These are phyloP conservation scores for Hypomyces rosellus DNA, from an alignment of 2,329 filamentous ascomycete species.

Conservation along the genomic window DNA sequence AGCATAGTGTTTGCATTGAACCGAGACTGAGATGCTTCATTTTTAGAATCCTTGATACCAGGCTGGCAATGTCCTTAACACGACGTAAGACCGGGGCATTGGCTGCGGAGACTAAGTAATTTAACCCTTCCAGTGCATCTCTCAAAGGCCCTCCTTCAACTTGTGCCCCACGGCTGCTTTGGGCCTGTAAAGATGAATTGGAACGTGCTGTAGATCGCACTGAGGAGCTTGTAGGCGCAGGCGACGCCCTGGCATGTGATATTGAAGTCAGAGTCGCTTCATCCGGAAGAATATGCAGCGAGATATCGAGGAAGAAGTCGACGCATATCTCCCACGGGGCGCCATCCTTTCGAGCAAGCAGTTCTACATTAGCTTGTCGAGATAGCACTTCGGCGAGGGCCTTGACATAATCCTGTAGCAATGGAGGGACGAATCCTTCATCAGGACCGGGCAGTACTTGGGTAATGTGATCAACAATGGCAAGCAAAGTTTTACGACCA, in stretches of 20 bases:
- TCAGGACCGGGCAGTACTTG: constrained; percentile 60
- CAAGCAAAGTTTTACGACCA: constrained; percentile 69
- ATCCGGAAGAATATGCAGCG: constrained; percentile 39
- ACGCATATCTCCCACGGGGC: constrained; percentile 63
- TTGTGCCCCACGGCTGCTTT: constrained; percentile 19
- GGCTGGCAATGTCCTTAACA: constrained; percentile 48
- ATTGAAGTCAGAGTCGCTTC: constrained; percentile 30
- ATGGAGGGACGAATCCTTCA: constrained; percentile 58
- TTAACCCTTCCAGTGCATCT: constrained; percentile 54
- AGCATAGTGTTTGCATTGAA: constrained; percentile 63
- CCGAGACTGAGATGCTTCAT: constrained; percentile 52
- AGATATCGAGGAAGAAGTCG: constrained; percentile 64
- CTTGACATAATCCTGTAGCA: constrained; percentile 74
- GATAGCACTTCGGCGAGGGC: constrained; percentile 64
- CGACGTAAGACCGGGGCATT: constrained; percentile 60
- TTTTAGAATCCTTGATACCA: constrained; percentile 55
- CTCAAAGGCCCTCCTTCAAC: constrained; percentile 29
- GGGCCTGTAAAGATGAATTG: constrained; percentile 24
- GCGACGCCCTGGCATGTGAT: constrained; percentile 38
- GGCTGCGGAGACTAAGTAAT: constrained; percentile 54
- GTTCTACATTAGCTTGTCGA: constrained; percentile 72
- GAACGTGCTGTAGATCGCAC: constrained; percentile 24
- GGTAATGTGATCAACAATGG: constrained; percentile 74
- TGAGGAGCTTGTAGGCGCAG: constrained; percentile 32
- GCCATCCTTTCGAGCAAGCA: constrained; percentile 51